phyloP scores from a whole-genome alignment of 2,329 filamentous ascomycete genomes.

The Aspergillus unguis region DNA sequence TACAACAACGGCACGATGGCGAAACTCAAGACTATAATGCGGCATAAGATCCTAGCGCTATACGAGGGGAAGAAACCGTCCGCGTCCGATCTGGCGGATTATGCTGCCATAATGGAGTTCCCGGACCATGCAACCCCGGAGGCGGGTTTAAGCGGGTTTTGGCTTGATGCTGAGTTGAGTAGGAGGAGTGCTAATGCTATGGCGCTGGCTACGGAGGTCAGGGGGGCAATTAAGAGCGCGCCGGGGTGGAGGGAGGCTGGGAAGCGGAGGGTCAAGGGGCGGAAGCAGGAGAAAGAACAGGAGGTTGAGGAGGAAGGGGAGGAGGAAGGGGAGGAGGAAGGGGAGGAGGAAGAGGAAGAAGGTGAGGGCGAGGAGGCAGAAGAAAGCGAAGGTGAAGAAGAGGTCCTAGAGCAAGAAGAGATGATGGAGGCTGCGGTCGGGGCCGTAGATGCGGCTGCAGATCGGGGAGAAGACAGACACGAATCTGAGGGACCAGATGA shows the following conservation, averaged over 20 bases:
- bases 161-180: slow-evolving; percentile 22
- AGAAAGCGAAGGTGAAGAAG: slow-evolving; percentile 32
- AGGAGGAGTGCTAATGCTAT: slow-evolving; percentile 18
- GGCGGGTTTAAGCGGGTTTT: slow-evolving; percentile 23
- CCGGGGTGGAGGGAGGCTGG: slow-evolving; percentile 26
- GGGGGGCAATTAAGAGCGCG: slow-evolving; percentile 33
- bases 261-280: slow-evolving; percentile 6
- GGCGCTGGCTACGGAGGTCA: slow-evolving; percentile 34
- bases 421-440: slow-evolving; percentile 29
- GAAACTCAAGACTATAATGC: slow-evolving; percentile 84
- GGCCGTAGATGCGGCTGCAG: slow-evolving; percentile 24
- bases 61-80: slow-evolving; percentile 39
- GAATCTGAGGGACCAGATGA: slow-evolving; percentile 23
- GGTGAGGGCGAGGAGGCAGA: slow-evolving; percentile 17
- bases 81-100: slow-evolving; percentile 30
- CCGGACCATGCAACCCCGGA: slow-evolving; percentile 34
- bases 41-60: slow-evolving; percentile 73
- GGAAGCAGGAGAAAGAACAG: neutral
- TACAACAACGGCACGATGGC: slow-evolving; percentile 76
- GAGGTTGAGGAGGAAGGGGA: slow-evolving; percentile 1
- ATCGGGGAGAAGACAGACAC: slow-evolving; percentile 17
- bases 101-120: slow-evolving; percentile 35
- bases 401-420: slow-evolving; percentile 31
- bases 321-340: slow-evolving; percentile 12
- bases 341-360: slow-evolving; percentile 22